These are phyloP conservation scores for Clathrospora elynae DNA, from an alignment of 2,329 filamentous ascomycete species.

Conservation along the genomic window DNA sequence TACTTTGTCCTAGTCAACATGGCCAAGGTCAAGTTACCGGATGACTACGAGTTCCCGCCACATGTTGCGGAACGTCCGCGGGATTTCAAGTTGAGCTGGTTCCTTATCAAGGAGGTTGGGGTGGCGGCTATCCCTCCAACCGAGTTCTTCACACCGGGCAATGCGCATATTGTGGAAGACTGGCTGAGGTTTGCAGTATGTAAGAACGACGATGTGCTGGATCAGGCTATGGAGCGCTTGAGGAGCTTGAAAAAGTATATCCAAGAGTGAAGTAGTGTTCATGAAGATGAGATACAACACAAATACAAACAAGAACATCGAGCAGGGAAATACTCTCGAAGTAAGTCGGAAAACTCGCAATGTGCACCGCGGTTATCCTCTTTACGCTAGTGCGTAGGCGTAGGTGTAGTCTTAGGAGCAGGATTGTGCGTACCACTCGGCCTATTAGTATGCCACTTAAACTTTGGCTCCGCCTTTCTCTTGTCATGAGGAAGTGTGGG, in stretches of 20 bases:
- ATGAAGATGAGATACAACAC: no score
- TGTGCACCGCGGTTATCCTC: no score
- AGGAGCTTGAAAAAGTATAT: constrained; percentile 59
- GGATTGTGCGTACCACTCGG: no score
- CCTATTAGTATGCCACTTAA: no score
- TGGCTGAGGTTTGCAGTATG: constrained; percentile 96
- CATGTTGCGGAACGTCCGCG: constrained; percentile 85
- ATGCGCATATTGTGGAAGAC: constrained; percentile 85
- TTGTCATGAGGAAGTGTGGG: no score
- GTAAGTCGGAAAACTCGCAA: no score
- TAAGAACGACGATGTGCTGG: constrained; percentile 81
- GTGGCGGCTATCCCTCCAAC: constrained; percentile 96
- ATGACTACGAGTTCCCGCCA: constrained; percentile 83
- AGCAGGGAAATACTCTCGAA: no score
- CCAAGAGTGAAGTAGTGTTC: constrained; percentile 20
- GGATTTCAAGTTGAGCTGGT: constrained; percentile 96
- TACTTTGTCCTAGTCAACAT: constrained; percentile 98
- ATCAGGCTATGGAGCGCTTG: constrained; percentile 57
- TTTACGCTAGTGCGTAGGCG: no score
- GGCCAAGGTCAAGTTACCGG: constrained; percentile 80
- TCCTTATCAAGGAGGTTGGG: constrained; percentile 93
- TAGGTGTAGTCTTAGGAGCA: no score
- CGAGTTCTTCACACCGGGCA: constrained; percentile 90
- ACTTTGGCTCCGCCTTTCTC: no score
- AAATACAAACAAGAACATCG: no score